A percentile compares a stretch with the other conserved stretches of the same genome.
phyloP scores from a whole-genome alignment of 495 filamentous ascomycete species.

The Rhypophila decipiens region DNA sequence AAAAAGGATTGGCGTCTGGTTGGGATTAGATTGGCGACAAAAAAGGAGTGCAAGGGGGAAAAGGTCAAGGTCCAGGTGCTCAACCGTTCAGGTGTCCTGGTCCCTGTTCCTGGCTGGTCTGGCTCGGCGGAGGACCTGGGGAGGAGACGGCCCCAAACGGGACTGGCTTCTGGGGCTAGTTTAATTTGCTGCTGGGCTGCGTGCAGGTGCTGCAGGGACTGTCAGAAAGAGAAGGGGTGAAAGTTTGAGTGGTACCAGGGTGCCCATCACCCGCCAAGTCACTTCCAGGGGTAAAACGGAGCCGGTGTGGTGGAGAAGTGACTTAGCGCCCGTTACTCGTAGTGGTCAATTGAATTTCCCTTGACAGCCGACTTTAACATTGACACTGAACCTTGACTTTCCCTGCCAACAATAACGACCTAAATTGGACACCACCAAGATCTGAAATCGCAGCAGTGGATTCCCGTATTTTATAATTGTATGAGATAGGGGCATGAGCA shows the following conservation, averaged over 20 bases:
- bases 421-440: too few species aligned
- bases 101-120: too few species aligned
- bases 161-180: slow-evolving; percentile 20
- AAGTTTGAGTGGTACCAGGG: slow-evolving; percentile 2
- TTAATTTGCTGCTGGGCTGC: slow-evolving; percentile 22
- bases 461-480: too few species aligned
- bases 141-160: slow-evolving; percentile 13
- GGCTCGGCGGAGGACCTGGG: slow-evolving; percentile 11
- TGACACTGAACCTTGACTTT: neutral
- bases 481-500: too few species aligned
- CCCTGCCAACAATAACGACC: slow-evolving; percentile 1
- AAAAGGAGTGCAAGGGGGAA: too few species aligned
- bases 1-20: neutral
- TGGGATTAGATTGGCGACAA: slow-evolving; percentile 10
- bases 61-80: too few species aligned
- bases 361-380: neutral
- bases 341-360: neutral
- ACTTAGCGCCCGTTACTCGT: neutral
- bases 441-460: too few species aligned
- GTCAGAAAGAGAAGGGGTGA: slow-evolving; percentile 5
- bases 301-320: neutral
- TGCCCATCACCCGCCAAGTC: neutral
- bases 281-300: neutral
- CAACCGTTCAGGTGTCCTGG: too few species aligned
- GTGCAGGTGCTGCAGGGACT: slow-evolving; percentile 8